A percentile compares a stretch with the other conserved stretches of the same genome.
phyloP scores from a whole-genome alignment of 352 stramenopile species.

The Blastocystis hominis region DNA sequence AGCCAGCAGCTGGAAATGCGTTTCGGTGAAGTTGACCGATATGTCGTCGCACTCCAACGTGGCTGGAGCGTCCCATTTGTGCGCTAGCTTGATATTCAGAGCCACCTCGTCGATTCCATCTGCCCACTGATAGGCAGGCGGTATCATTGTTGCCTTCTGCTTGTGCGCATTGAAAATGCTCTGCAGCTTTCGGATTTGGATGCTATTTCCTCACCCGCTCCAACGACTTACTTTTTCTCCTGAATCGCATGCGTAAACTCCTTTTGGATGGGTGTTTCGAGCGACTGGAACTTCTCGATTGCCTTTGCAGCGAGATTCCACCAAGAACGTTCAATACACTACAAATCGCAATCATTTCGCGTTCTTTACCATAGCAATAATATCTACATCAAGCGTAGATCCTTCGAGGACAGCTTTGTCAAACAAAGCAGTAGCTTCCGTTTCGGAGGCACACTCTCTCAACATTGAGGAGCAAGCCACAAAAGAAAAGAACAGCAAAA shows the following conservation, averaged over 20 bases:
- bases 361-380: background rate
- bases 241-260: background rate
- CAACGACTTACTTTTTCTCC: conserved; percentile 23
- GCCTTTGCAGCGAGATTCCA: background rate
- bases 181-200: conserved; percentile 48
- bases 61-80: conserved; percentile 57
- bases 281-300: background rate
- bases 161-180: conserved; percentile 1
- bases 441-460: background rate
- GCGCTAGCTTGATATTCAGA: conserved; percentile 53
- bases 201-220: background rate
- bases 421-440: background rate
- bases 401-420: background rate
- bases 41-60: conserved; percentile 28
- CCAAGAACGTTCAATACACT: conserved; percentile 35
- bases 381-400: background rate
- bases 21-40: conserved; percentile 37
- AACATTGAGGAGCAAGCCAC: background rate
- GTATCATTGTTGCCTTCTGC: conserved; percentile 1
- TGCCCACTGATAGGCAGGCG: conserved; percentile 38
- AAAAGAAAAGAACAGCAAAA: background rate
- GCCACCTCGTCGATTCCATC: conserved; percentile 30
- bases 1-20: background rate
- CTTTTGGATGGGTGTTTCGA: background rate
- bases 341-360: background rate